Evolutionary conservation across 805 yeast species (phyloP).

Genomic region (Wickerhamiella dianesei): DNA sequence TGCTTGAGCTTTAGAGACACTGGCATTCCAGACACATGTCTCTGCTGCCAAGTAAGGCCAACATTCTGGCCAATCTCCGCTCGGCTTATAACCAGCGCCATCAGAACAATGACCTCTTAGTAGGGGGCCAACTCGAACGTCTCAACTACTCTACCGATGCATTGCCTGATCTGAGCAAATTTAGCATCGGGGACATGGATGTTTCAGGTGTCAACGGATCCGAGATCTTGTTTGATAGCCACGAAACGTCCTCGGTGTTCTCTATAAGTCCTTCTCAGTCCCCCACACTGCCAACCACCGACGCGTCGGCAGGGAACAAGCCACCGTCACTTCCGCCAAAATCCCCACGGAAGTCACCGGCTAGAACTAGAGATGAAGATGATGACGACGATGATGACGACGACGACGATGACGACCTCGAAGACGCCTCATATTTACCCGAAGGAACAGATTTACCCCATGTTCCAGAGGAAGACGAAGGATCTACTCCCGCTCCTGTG

Average conservation of each 20-base stretch:
- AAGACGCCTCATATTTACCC: not conserved
- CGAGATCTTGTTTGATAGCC: not conserved
- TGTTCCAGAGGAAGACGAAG: not conserved
- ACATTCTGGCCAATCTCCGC: not conserved
- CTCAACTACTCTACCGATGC: not conserved
- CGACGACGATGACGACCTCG: not conserved
- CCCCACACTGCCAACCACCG: not conserved
- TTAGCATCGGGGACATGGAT: not conserved
- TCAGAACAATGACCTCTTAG: constrained; percentile 1
- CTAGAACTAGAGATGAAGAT: not conserved
- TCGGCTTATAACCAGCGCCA: not conserved
- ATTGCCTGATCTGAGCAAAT: not conserved
- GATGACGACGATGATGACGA: not conserved
- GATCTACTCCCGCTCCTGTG: not conserved
- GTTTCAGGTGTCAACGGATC: not conserved
- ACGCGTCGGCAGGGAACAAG: not conserved
- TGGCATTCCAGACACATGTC: too few species aligned
- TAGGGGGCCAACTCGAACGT: not conserved
- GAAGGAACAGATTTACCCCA: not conserved
- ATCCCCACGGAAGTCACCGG: too few species aligned
- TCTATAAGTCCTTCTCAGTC: not conserved
- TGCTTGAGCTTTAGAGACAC: too few species aligned
- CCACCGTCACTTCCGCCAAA: not conserved
- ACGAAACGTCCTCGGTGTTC: not conserved
- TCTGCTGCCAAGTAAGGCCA: not conserved